Conservation (phyloP, 2,329 filamentous ascomycete genomes). For the Mycosphaerelloides madeirae region DNA sequence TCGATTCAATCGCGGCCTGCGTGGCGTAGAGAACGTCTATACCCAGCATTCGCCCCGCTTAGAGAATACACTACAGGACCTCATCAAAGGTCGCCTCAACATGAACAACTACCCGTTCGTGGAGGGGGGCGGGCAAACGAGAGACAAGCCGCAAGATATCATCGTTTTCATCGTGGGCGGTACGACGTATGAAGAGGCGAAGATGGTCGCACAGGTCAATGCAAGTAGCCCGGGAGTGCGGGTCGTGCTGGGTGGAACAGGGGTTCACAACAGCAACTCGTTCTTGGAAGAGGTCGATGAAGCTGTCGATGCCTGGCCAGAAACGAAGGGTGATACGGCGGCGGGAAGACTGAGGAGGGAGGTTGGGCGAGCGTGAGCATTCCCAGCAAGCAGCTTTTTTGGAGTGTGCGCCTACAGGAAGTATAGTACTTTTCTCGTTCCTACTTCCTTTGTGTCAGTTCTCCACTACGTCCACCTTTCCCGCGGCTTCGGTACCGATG, state of each 20-base stretch:
- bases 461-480: no score
- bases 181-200: slow-evolving; percentile 93
- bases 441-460: no score
- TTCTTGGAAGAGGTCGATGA: slow-evolving; percentile 93
- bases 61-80: slow-evolving; percentile 80
- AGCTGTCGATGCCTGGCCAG: slow-evolving; percentile 81
- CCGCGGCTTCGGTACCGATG: no score
- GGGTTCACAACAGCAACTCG: slow-evolving; percentile 77
- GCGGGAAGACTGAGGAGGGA: slow-evolving; percentile 60
- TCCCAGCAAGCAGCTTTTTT: no score
- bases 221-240: slow-evolving; percentile 82
- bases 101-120: slow-evolving; percentile 91
- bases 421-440: neutral
- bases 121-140: slow-evolving; percentile 77
- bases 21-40: slow-evolving; percentile 98
- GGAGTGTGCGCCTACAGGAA: neutral
- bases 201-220: slow-evolving; percentile 92
- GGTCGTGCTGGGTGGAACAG: slow-evolving; percentile 83
- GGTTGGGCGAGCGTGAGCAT: slow-evolving; percentile 45
- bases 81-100: slow-evolving; percentile 84
- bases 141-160: slow-evolving; percentile 95
- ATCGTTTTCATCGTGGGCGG: slow-evolving; percentile 93
- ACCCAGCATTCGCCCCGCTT: slow-evolving; percentile 91
- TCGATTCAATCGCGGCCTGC: slow-evolving; percentile 80
- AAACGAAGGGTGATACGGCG: slow-evolving; percentile 56